Evolutionary conservation across 495 filamentous ascomycete genomes (phyloP).

Genomic region (Sordaria brevicollis): DNA sequence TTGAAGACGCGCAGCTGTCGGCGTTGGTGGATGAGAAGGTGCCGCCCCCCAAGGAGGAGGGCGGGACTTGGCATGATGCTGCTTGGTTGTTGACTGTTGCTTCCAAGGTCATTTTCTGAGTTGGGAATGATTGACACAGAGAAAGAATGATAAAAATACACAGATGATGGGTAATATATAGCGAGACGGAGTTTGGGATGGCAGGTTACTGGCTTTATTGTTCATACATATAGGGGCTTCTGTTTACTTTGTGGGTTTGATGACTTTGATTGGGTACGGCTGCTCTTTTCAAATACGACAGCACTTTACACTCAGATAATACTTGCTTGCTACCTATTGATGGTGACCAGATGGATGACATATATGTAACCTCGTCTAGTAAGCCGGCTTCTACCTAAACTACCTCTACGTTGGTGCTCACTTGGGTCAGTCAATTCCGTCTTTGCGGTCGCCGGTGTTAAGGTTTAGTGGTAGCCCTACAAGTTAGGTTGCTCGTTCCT

Average conservation of each 20-base stretch:
- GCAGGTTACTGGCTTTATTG: not conserved
- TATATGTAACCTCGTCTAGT: not conserved
- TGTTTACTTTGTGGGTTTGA: not conserved
- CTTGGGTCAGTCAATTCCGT: too few species aligned
- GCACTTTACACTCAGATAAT: not conserved
- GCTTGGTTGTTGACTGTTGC: constrained; percentile 74
- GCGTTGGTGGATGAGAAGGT: constrained; percentile 12
- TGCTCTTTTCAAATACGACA: not conserved
- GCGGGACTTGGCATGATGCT: constrained; percentile 71
- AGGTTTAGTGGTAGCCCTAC: not conserved
- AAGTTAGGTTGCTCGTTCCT: not conserved
- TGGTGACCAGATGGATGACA: not conserved
- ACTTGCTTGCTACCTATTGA: not conserved
- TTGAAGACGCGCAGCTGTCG: constrained; percentile 6
- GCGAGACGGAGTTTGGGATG: not conserved
- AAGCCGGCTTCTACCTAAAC: not conserved
- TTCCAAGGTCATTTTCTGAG: constrained; percentile 56
- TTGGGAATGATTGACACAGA: too few species aligned
- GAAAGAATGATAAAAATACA: not conserved
- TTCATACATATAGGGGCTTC: not conserved
- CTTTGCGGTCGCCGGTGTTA: too few species aligned
- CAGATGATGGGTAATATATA: not conserved
- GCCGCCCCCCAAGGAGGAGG: constrained; percentile 38
- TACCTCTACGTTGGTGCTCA: too few species aligned
- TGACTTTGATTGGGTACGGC: not conserved